These are phyloP conservation scores for Capsicum baccatum DNA, from an alignment of 257 asterid species.

Conservation along the genomic window DNA sequence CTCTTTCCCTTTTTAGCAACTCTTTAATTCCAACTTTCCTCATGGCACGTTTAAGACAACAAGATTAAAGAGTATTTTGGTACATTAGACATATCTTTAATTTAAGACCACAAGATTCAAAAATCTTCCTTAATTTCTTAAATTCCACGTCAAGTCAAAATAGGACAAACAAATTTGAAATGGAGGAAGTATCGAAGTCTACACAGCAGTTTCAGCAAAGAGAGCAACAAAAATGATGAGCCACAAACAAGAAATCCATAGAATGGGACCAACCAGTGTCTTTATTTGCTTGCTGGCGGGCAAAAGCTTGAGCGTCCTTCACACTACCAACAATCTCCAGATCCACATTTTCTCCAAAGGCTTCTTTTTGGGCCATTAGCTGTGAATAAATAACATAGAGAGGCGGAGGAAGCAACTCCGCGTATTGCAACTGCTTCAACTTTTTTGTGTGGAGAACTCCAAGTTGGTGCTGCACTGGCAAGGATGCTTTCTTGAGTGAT, in stretches of 20 bases:
- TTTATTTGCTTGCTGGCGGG: conserved; percentile 85
- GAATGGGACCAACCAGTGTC: conserved; percentile 57
- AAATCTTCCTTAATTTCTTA: too few species aligned
- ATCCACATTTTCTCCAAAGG: conserved; percentile 86
- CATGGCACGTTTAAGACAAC: too few species aligned
- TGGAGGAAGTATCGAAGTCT: not conserved
- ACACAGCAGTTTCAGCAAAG: not conserved
- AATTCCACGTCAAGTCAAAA: too few species aligned
- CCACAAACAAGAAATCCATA: conserved; percentile 13
- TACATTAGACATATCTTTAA: too few species aligned
- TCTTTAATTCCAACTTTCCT: too few species aligned
- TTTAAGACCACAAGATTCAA: too few species aligned
- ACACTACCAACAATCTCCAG: conserved; percentile 86
- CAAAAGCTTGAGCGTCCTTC: conserved; percentile 87
- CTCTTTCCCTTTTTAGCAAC: too few species aligned
- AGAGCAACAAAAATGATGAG: conserved; percentile 2
- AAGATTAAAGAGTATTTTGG: too few species aligned
- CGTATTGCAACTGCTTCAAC: conserved; percentile 88
- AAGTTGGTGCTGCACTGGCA: conserved; percentile 88
- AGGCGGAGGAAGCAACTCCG: conserved; percentile 97
- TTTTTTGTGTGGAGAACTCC: conserved; percentile 85
- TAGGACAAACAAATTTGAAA: too few species aligned
- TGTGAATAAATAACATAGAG: conserved; percentile 87
- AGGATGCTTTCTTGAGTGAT: conserved; percentile 92
- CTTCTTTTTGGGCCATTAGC: conserved; percentile 93